These are phyloP conservation scores for Ostreobium quekettii DNA, from an alignment of 139 green algal genomes.

Conservation along the genomic window DNA sequence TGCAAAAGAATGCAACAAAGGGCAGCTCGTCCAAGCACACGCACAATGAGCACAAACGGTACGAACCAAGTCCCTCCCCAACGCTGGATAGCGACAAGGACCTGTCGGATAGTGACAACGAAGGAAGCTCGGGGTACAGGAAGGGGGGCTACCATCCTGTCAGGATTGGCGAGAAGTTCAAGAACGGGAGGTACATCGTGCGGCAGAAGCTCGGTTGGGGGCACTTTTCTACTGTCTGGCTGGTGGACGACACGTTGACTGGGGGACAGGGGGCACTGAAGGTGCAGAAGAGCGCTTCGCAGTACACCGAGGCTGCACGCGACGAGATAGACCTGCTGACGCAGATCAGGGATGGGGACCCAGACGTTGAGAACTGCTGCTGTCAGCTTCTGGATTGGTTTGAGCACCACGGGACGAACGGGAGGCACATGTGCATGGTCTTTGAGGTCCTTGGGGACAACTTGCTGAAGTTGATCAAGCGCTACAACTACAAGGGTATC, in stretches of 20 bases:
- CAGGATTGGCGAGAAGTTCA: constrained; percentile 78
- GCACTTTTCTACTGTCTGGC: constrained; percentile 99
- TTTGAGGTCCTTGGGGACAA: constrained; percentile 80
- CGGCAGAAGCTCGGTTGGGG: constrained; percentile 95
- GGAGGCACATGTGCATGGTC: constrained; percentile 94
- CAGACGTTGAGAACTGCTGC: constrained; percentile 46
- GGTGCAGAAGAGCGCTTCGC: constrained; percentile 87
- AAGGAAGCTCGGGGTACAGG: constrained; percentile 59
- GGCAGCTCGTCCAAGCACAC: no score
- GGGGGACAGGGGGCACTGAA: constrained; percentile 45
- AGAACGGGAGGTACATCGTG: constrained; percentile 81
- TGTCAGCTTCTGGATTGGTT: constrained; percentile 82
- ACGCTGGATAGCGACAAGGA: no score
- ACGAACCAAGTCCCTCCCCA: no score
- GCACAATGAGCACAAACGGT: no score
- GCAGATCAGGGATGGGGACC: constrained; percentile 63
- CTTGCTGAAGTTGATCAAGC: constrained; percentile 60
- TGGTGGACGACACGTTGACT: constrained; percentile 58
- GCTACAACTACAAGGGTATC: constrained; percentile 75
- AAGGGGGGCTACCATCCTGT: constrained; percentile 91
- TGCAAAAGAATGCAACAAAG: no score
- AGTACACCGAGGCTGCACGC: constrained; percentile 95
- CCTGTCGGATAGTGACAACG: constrained; percentile 40
- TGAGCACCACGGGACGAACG: constrained; percentile 85
- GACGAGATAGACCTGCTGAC: constrained; percentile 90